Percentiles rank a stretch among this genome's conserved stretches.
Evolutionary conservation across 371 early-diverging fungal species (phyloP).

Genomic region (Umbelopsis sp.): DNA sequence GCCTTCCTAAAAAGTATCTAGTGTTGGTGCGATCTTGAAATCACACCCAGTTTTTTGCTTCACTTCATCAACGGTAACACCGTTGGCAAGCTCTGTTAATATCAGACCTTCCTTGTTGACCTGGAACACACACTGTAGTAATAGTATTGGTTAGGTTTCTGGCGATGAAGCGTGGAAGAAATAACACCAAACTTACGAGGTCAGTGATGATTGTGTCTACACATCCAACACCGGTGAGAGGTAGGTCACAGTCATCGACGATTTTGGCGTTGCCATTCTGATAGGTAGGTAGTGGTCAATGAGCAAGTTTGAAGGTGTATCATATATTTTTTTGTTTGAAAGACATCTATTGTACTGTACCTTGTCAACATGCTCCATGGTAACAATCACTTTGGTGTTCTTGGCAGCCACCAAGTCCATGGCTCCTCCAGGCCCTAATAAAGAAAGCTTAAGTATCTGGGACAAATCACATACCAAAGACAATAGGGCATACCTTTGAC

Average conservation of each 20-base stretch:
- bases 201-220: constrained; percentile 71
- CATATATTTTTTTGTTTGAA: no score
- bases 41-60: constrained; percentile 55
- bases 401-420: constrained; percentile 69
- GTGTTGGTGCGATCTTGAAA: constrained; percentile 55
- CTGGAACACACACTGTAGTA: constrained; percentile 52
- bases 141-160: background rate
- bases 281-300: no score
- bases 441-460: background rate
- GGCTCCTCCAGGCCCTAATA: constrained; percentile 56
- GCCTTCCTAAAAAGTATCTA: constrained; percentile 20
- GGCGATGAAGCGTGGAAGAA: background rate
- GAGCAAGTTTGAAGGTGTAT: background rate
- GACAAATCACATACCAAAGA: background rate
- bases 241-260: constrained; percentile 60
- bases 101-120: constrained; percentile 44
- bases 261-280: constrained; percentile 65
- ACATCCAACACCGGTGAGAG: constrained; percentile 67
- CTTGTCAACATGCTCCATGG: constrained; percentile 74
- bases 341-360: background rate
- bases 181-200: constrained; percentile 29
- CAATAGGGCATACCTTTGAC: constrained; percentile 63
- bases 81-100: constrained; percentile 58
- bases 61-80: constrained; percentile 60
- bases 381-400: constrained; percentile 68